These are phyloP conservation scores for Taxawa tesnikishii DNA, from an alignment of 2,329 filamentous ascomycete species.

Conservation along the genomic window DNA sequence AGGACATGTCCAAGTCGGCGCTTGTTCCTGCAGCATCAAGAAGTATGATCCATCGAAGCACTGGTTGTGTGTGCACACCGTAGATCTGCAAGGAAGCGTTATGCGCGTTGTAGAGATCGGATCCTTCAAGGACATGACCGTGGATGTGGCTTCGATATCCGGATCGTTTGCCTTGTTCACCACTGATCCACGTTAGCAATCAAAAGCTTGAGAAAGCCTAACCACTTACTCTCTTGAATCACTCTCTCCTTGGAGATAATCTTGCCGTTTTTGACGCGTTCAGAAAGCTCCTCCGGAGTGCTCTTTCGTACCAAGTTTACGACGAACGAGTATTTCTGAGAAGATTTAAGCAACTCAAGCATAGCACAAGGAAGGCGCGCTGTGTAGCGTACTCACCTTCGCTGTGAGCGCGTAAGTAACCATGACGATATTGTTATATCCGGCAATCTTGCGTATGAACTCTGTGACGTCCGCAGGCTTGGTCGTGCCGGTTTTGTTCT, in stretches of 20 bases:
- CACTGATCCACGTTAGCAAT: conserved; percentile 41
- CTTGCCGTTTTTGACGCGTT: conserved; percentile 51
- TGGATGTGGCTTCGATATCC: conserved; percentile 81
- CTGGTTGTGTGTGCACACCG: conserved; percentile 74
- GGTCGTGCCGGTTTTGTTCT: conserved; percentile 92
- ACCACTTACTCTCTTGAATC: conserved; percentile 62
- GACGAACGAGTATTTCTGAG: conserved; percentile 39
- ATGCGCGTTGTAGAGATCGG: conserved; percentile 81
- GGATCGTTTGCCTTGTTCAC: conserved; percentile 69
- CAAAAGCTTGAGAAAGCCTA: background rate
- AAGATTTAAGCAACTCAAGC: conserved; percentile 1
- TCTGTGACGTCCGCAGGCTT: conserved; percentile 84
- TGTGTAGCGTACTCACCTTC: conserved; percentile 47
- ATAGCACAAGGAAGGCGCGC: background rate
- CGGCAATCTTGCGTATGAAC: conserved; percentile 54
- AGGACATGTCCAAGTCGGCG: conserved; percentile 91
- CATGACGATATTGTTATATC: conserved; percentile 64
- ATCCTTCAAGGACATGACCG: conserved; percentile 82
- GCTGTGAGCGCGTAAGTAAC: conserved; percentile 87
- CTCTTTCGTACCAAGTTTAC: conserved; percentile 65
- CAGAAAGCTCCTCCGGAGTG: conserved; percentile 58
- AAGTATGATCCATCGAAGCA: conserved; percentile 94
- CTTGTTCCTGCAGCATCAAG: conserved; percentile 87
- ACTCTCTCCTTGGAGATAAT: conserved; percentile 73
- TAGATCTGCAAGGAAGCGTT: conserved; percentile 64